These are phyloP conservation scores for Aspergillus funiculosus DNA, from an alignment of 495 filamentous ascomycete species.

Conservation along the genomic window DNA sequence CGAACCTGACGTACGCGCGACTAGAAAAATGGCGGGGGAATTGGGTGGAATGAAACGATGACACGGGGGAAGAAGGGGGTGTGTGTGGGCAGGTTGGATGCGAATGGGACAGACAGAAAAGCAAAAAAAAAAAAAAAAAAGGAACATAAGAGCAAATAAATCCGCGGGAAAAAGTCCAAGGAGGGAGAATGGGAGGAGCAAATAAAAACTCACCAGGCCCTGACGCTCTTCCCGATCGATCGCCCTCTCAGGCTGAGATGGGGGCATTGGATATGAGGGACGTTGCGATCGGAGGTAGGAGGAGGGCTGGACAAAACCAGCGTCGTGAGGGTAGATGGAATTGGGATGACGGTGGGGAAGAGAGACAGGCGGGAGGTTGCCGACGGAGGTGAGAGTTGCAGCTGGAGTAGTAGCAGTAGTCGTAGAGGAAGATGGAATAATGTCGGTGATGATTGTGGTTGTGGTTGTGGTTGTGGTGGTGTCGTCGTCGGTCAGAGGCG, in stretches of 20 bases:
- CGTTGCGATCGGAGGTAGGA: slow-evolving; percentile 72
- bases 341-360: slow-evolving; percentile 4
- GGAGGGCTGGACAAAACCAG: slow-evolving; percentile 68
- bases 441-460: background rate
- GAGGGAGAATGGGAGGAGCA: slow-evolving; percentile 8
- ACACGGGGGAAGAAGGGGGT: too few relatives aligned
- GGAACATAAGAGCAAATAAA: slow-evolving; percentile 12
- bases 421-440: background rate
- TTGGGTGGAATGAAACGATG: too few relatives aligned
- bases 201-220: slow-evolving; percentile 67
- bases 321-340: slow-evolving; percentile 36
- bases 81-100: background rate
- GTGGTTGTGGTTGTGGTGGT: slow-evolving; percentile 9
- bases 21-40: too few relatives aligned
- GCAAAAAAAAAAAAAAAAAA: background rate
- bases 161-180: slow-evolving; percentile 4
- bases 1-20: too few relatives aligned
- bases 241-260: slow-evolving; percentile 58
- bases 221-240: slow-evolving; percentile 89
- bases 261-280: slow-evolving; percentile 47
- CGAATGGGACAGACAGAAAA: slow-evolving; percentile 3
- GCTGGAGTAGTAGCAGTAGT: slow-evolving; percentile 6
- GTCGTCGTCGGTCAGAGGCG: slow-evolving; percentile 19
- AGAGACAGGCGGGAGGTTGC: slow-evolving; percentile 1
- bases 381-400: background rate